Evolutionary conservation across 1,139 yeast genomes (phyloP), one percentile per base, ranked within the genome.

Genomic region (Geotrichum bryndzae): DNA sequence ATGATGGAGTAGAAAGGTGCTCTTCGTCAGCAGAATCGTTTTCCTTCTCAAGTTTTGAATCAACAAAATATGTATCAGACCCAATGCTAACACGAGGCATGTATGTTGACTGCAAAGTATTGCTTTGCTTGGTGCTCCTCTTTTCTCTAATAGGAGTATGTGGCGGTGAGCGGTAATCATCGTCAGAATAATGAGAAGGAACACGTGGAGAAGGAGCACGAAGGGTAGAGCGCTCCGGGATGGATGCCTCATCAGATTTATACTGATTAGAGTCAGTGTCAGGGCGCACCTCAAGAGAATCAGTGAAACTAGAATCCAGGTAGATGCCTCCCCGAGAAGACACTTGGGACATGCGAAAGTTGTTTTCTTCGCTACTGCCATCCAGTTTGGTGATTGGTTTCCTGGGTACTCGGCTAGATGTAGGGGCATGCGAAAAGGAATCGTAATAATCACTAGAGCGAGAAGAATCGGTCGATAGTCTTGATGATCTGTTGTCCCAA

Each of bases 61-160:
- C 35, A 3, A 68, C 65, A 25, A 65, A 56, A 5, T 68, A 64
- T 48, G 68, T 60, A 41, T 60, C 59, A 33, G 65, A 64, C 11
- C 29, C 54, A 38, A 51, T 51, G 61, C 56, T 56, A 27, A 8
- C 50, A 35, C 45, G 45, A 35, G 51, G 13, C 57, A 50, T 18
- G 54, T 29, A n/a, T 60, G 15, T 52, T 54, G 23, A 50, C 46
- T 29, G 51, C 55, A 38, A 46, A 53, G 38, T 31, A 61, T 23
- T 56, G 54, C 46, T 33, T 59, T 15, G 45, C 54, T 22, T 41
- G 46, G 10, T 51, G 13, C 11, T 35, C 15, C 18, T 50, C 10
- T 38, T 13, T 13, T 55, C 56, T 23, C 53, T 54, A 3, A 51
- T 51, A 29, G 61, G 61, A 41, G 61, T 59, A 18, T 55, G 64